Conservation (phyloP, 2,329 filamentous ascomycete species). For the Fusarium decemcellulare region DNA sequence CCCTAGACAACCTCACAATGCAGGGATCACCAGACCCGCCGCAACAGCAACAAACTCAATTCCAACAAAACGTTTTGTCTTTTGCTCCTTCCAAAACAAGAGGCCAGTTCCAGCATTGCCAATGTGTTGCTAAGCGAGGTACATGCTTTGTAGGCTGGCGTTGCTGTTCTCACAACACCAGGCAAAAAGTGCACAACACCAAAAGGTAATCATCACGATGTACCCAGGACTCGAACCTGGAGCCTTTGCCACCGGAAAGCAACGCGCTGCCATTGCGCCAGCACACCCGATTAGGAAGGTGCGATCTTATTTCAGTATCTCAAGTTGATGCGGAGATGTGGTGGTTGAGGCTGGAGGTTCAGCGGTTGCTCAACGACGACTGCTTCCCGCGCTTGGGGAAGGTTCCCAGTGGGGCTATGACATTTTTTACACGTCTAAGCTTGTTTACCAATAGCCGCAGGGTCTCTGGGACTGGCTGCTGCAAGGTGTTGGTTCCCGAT, state of each 20-base stretch:
- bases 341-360: background rate
- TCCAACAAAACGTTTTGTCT: background rate
- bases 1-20: background rate
- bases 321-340: background rate
- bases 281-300: background rate
- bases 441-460: too few relatives aligned
- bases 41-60: background rate
- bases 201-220: slow-evolving; percentile 38
- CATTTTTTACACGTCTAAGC: too few relatives aligned
- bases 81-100: background rate
- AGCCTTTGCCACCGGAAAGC: slow-evolving; percentile 55
- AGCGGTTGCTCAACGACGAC: too few relatives aligned
- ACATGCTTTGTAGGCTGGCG: background rate
- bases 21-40: background rate
- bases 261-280: slow-evolving; percentile 49
- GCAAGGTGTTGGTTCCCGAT: too few relatives aligned
- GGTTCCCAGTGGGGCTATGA: too few relatives aligned
- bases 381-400: too few relatives aligned
- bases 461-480: too few relatives aligned
- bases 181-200: background rate
- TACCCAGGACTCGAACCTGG: slow-evolving; percentile 53
- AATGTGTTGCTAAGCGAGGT: background rate
- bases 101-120: background rate
- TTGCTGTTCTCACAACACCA: background rate
- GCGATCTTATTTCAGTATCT: too few relatives aligned